Evolutionary conservation across 106 monocot species (phyloP).

Genomic region (Acorus gramineus): DNA sequence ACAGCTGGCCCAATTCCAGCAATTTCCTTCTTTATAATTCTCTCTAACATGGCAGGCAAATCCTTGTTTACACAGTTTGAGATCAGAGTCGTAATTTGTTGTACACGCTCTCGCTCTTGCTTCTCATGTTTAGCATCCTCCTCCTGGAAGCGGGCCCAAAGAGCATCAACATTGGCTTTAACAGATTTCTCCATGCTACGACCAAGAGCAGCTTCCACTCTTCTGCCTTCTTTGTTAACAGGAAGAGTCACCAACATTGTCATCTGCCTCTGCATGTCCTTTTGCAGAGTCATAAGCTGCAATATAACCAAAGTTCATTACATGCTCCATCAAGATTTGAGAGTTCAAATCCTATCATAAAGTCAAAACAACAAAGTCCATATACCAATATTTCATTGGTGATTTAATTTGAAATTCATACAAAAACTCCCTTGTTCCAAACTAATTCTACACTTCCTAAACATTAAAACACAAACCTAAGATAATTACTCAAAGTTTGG

Average conservation of each 20-base stretch:
- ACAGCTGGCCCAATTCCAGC: slow-evolving; percentile 40
- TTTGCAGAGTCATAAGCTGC: slow-evolving; percentile 63
- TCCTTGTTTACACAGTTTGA: slow-evolving; percentile 73
- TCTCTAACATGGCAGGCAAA: slow-evolving; percentile 62
- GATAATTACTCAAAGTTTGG: too few relatives aligned
- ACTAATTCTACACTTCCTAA: too few relatives aligned
- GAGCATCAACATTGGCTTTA: slow-evolving; percentile 71
- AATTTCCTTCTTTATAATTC: slow-evolving; percentile 69
- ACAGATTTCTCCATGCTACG: slow-evolving; percentile 79
- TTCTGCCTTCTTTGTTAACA: slow-evolving; percentile 67
- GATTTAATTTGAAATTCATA: too few relatives aligned
- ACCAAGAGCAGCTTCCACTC: slow-evolving; percentile 69
- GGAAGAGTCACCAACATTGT: slow-evolving; percentile 29
- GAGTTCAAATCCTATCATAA: too few relatives aligned
- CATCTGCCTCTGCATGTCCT: slow-evolving; percentile 82
- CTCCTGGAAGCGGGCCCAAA: slow-evolving; percentile 70
- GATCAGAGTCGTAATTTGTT: slow-evolving; percentile 54
- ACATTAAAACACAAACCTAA: too few relatives aligned
- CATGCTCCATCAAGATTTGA: too few relatives aligned
- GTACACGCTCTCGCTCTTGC: slow-evolving; percentile 53
- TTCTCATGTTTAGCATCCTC: slow-evolving; percentile 80
- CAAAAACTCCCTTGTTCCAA: too few relatives aligned
- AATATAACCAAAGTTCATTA: background rate
- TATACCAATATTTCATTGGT: too few relatives aligned
- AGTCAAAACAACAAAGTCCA: too few relatives aligned